Evolutionary conservation across 139 green algal genomes (phyloP).

Genomic region (Tetraselmis chui): DNA sequence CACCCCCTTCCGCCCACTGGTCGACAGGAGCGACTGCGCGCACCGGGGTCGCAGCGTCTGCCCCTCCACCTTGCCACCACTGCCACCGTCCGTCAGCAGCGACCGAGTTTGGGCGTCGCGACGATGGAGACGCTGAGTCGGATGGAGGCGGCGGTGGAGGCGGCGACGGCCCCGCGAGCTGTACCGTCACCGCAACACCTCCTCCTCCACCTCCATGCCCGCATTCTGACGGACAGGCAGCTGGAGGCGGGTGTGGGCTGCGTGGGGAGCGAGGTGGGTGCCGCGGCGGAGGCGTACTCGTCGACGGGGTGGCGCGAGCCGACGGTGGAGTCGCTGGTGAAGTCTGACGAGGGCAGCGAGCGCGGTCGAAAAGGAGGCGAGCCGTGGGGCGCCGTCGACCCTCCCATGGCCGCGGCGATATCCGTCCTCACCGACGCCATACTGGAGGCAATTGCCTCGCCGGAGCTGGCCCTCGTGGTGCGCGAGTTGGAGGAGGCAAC

Average conservation of each 20-base stretch:
- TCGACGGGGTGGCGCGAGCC: not conserved
- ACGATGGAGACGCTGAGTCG: constrained; percentile 7
- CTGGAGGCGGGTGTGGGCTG: not conserved
- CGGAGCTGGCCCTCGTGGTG: not conserved
- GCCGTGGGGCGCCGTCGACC: not conserved
- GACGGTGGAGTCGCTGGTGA: not conserved
- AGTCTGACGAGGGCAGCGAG: not conserved
- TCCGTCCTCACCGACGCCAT: not conserved
- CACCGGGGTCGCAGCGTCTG: constrained; percentile 2
- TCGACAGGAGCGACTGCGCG: not conserved
- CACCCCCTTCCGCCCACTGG: constrained; percentile 10
- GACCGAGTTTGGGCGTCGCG: constrained; percentile 9
- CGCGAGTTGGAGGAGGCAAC: not conserved
- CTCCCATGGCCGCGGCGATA: not conserved
- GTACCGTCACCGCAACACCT: not conserved
- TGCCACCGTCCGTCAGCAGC: constrained; percentile 8
- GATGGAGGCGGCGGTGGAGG: not conserved
- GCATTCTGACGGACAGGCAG: not conserved
- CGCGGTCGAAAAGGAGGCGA: not conserved
- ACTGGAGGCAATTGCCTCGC: not conserved
- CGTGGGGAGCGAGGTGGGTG: not conserved
- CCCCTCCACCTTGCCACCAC: constrained; percentile 33
- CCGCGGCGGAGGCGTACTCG: not conserved
- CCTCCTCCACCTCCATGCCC: not conserved
- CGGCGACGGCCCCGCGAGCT: too few relatives aligned